Evolutionary conservation across 805 yeast species (phyloP).

Genomic region (Danielia oregonensis): DNA sequence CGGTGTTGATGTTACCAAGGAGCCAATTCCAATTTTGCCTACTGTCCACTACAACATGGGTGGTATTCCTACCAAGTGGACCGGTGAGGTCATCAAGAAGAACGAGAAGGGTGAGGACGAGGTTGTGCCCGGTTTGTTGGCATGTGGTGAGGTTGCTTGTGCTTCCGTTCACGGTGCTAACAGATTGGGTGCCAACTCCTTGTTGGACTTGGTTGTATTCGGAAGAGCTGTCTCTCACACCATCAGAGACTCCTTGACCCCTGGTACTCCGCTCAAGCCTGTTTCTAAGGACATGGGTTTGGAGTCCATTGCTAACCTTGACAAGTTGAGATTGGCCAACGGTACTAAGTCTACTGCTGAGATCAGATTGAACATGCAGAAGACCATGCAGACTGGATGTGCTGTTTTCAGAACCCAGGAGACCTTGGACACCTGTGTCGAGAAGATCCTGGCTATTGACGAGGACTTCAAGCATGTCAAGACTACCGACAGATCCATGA

Average conservation of each 20-base stretch:
- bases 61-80: constrained; percentile 98
- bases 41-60: constrained; percentile 99
- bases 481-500: constrained; percentile 95
- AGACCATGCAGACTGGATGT: constrained; percentile 93
- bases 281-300: constrained; percentile 83
- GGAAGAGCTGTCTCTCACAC: constrained; percentile 98
- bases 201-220: constrained; percentile 92
- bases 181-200: constrained; percentile 97
- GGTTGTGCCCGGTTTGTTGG: constrained; percentile 87
- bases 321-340: constrained; percentile 76
- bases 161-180: constrained; percentile 99
- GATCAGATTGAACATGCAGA: constrained; percentile 90
- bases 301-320: constrained; percentile 87
- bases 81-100: constrained; percentile 86
- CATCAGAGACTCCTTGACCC: constrained; percentile 77
- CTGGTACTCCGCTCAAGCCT: constrained; percentile 83
- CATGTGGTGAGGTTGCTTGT: constrained; percentile 99
- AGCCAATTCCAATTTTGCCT: constrained; percentile 97
- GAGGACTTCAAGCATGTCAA: constrained; percentile 68
- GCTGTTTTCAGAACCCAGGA: constrained; percentile 95
- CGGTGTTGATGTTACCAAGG: constrained; percentile 98
- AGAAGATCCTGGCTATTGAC: constrained; percentile 72
- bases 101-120: constrained; percentile 86
- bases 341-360: constrained; percentile 85
- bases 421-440: constrained; percentile 87